Evolutionary conservation across 2,329 filamentous ascomycete species (phyloP), one percentile per base, ranked within the genome.

Genomic region (Cladophialophora yegresii): DNA sequence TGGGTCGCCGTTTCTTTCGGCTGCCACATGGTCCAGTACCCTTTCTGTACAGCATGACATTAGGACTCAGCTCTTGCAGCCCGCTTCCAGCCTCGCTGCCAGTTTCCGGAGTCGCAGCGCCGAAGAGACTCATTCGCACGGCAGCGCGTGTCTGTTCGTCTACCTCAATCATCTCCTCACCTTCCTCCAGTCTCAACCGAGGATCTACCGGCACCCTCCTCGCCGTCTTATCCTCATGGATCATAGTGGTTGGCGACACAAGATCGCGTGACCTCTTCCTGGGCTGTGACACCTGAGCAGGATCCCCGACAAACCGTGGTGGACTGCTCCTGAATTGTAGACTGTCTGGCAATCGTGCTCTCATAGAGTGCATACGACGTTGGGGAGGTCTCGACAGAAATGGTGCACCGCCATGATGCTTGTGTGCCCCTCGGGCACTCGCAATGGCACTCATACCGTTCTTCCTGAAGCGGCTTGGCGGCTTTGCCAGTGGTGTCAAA

Each of bases 321-420:
- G 70, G 70, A 62, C 69, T 71, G 58, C 69, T 71, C 51, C 67
- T 58, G 54, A 71, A 71, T 30, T 59, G 54, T n/a, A 71, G 54
- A 26, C 65, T 63, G 32, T 64, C 62, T 28, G 62, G 62, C 23
- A 64, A 23, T 5, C 55, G 56, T 43, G 59, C 32, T 28, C 51
- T 33, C 23, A 32, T 33, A 28, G 61, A 58, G 22, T 58, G 30
- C 55, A 43, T 58, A 36, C 55, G 61, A 22, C 61, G 59, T 20
- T 57, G 50, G 28, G 51, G 45, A 16, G 55, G 61, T 53, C 61
- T 61, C 4, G 66, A 59, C 13, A 53, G 49, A 47, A 58, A 58
- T 23, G 54, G 26, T 22, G 58, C 58, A 9, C 56, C 58, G 22
- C 64, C 67, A 50, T 71, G 68, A 54, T 65, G 67, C 28, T 66